Evolutionary conservation across 1,284 basidiomycete species (phyloP).

Genomic region (Porodaedalea pini): DNA sequence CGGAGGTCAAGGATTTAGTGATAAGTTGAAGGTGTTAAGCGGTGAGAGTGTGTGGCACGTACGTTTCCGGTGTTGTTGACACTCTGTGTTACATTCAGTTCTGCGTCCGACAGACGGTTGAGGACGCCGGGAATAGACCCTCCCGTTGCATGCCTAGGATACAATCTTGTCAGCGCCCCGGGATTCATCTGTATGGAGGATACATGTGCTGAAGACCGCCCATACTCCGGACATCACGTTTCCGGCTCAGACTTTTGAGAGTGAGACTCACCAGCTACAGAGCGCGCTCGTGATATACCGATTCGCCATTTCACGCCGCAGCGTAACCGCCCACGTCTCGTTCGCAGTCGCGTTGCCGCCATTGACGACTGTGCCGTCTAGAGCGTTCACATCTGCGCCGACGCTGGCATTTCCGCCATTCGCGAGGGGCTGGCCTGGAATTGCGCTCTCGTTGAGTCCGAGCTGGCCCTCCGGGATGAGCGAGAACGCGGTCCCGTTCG

Average conservation of each 20-base stretch:
- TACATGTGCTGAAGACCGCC: background rate
- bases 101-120: conserved; percentile 61
- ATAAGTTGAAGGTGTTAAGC: conserved; percentile 20
- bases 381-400: conserved; percentile 54
- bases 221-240: background rate
- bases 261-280: conserved; percentile 77
- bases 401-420: conserved; percentile 23
- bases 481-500: conserved; percentile 55
- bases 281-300: conserved; percentile 79
- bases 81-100: conserved; percentile 75
- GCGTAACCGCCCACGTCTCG: conserved; percentile 63
- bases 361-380: conserved; percentile 64
- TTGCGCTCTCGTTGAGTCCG: conserved; percentile 50
- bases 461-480: conserved; percentile 76
- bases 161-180: background rate
- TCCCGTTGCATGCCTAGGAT: conserved; percentile 68
- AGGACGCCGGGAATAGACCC: conserved; percentile 72
- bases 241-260: background rate
- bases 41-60: conserved; percentile 29
- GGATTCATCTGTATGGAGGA: background rate
- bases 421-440: conserved; percentile 21
- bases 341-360: conserved; percentile 63
- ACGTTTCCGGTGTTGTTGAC: conserved; percentile 68
- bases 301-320: conserved; percentile 74
- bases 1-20: background rate